phyloP scores from a whole-genome alignment of 441 rosid species.

The Lepidium campestre region DNA sequence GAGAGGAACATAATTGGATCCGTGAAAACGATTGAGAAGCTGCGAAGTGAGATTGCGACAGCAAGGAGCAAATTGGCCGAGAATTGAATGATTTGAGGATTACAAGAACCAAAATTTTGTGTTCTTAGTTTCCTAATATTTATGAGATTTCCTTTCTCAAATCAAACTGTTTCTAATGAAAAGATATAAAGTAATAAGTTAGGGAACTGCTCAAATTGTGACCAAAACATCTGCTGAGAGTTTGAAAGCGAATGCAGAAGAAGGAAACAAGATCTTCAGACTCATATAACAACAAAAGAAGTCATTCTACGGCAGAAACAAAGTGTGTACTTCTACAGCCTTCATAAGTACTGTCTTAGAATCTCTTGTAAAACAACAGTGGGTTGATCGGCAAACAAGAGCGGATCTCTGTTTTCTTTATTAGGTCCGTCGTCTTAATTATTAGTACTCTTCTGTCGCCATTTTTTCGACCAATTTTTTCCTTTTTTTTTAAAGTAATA shows the following conservation, averaged over 20 bases:
- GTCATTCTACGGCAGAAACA: neutral
- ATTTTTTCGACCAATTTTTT: too few relatives aligned
- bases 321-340: neutral
- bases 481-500: too few relatives aligned
- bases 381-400: neutral
- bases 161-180: neutral
- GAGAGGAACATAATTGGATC: constrained; percentile 56
- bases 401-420: neutral
- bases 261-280: too few relatives aligned
- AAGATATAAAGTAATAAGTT: neutral
- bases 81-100: neutral
- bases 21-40: constrained; percentile 60
- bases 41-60: constrained; percentile 40
- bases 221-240: neutral
- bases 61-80: constrained; percentile 6
- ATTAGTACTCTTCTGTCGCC: too few relatives aligned
- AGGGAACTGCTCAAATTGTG: neutral
- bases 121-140: neutral
- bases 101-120: neutral
- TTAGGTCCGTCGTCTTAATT: too few relatives aligned
- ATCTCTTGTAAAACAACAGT: neutral
- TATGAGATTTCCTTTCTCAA: neutral
- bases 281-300: too few relatives aligned
- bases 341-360: neutral
- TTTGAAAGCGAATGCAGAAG: neutral